Evolutionary conservation across 2,329 filamentous ascomycete species (phyloP), one percentile per base, ranked within the genome.

Genomic region (Cytospora leucostoma): DNA sequence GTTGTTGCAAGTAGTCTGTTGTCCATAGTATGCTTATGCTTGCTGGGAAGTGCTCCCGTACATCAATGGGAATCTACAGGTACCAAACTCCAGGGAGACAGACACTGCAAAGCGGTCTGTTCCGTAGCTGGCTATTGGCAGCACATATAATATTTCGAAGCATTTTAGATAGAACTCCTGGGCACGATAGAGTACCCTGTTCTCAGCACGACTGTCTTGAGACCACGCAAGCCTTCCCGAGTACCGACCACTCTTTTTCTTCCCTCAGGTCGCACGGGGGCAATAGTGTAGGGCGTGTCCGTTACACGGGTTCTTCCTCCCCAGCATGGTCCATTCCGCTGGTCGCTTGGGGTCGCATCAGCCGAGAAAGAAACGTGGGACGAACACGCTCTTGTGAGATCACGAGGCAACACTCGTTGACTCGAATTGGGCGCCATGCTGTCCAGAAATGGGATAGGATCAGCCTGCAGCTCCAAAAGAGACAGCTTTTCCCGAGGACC

Each of bases 341-440:
- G 7, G 2, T 2, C 15, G 19, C 12, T n/a, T 33, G 33, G 21
- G 37, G 44, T 34, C 17, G 21, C 35, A 56, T 54, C 33, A 32
- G 10, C 34, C 51, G 34, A 38, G 33, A 7, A n/a, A 15, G 33
- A 11, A 27, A 15, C 15, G 34, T 11, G 11, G 15, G 4, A 47
- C 38, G 11, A 38, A 19, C 35, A 7, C 32, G 19, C 35, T 34
- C 17, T 44, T n/a, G 44, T n/a, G 21, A 27, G 27, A 56, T 44
- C 19, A 61, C 21, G 53, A 53, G 50, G 35, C 62, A 57, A 64
- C 62, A 61, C 57, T 61, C 44, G 53, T 64, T 64, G 58, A 27
- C 58, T 15, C 52, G 13, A 13, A 35, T 52, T 4, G 44, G 37
- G 17, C 44, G n/a, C 44, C n/a, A 19, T 19, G 7, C 7, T 15